These are phyloP conservation scores for Paramecium primaurelia DNA, from an alignment of 73 alveolate species.

Conservation along the genomic window DNA sequence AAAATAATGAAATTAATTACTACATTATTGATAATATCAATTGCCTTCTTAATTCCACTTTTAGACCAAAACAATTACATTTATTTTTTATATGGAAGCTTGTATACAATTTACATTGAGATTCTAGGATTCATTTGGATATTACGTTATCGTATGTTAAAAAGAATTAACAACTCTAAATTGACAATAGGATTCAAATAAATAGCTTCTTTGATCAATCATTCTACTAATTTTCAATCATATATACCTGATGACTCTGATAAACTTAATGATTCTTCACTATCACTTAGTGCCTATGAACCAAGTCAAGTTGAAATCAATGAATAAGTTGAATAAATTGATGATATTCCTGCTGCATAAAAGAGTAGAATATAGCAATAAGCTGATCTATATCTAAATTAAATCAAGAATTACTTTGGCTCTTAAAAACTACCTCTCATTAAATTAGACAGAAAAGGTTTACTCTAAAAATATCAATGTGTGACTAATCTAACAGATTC, in stretches of 20 bases:
- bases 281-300: not conserved
- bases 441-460: not conserved
- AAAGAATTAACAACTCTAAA: not conserved
- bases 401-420: not conserved
- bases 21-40: not conserved
- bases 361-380: not conserved
- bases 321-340: not conserved
- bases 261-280: not conserved
- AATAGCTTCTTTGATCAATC: not conserved
- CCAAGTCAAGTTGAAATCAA: not conserved
- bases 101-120: not conserved
- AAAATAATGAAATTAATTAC: not conserved
- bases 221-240: conserved; percentile 13
- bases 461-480: not conserved
- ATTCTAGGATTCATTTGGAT: not conserved
- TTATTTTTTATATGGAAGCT: not conserved
- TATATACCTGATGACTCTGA: conserved; percentile 36
- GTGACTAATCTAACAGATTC: conserved; percentile 10
- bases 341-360: not conserved
- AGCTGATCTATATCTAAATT: not conserved
- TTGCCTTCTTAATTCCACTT: not conserved
- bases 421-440: not conserved
- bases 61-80: not conserved
- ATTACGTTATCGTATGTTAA: not conserved
- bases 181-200: conserved; percentile 1